Evolutionary conservation across 306 rosid genomes (phyloP), one percentile per base, ranked within the genome.

Genomic region (Dalbergia oliveri): DNA sequence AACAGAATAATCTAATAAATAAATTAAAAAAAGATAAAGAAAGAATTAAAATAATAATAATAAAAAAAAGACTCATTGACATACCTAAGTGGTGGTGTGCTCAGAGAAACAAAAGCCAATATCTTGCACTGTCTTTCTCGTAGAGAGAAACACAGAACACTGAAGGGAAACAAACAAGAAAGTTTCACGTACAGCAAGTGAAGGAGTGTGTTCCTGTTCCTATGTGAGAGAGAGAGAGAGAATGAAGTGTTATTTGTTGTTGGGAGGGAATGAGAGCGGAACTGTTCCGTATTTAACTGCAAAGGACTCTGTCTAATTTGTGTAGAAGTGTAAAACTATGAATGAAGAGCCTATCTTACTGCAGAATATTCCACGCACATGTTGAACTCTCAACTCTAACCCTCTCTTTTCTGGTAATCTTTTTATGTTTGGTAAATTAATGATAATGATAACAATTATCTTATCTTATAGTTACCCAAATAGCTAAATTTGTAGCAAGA

Each of bases 201-300:
- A 31, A 62, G 49, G 41, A 1, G 37, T 1, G 79, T 7, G 79
- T 9, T 9, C 6, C 6, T 44, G 68, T 74, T 72, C 35, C 45
- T 58, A 19, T 41, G 3, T 15, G 14, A 11, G 67, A 53, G 61
- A 8, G 35, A 26, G 16, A 13, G 10, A 11, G 7, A 37, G 41
- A 11, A 4, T 3, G 15, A 31, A 33, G 31, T 26, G 59, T 14
- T 23, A 67, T 41, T 50, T 44, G 34, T 12, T 57, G 26, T 26
- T 11, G 14, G 8, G 9, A 14, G 18, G 10, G 35, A 19, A 11
- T 10, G 67, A 16, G n/a, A 13, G 56, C 35, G 51, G 73, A 15
- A 31, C 50, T 39, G 37, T 6, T 77, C 78, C 61, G 54, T 62
- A 72, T 79, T 84, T 84, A 84, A 72, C n/a, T 69, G 79, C 79